Percentiles rank a stretch among this genome's conserved stretches.
These are phyloP conservation scores for Phytopythium sindhum DNA, from an alignment of 352 stramenopile genomes.

Conservation along the genomic window DNA sequence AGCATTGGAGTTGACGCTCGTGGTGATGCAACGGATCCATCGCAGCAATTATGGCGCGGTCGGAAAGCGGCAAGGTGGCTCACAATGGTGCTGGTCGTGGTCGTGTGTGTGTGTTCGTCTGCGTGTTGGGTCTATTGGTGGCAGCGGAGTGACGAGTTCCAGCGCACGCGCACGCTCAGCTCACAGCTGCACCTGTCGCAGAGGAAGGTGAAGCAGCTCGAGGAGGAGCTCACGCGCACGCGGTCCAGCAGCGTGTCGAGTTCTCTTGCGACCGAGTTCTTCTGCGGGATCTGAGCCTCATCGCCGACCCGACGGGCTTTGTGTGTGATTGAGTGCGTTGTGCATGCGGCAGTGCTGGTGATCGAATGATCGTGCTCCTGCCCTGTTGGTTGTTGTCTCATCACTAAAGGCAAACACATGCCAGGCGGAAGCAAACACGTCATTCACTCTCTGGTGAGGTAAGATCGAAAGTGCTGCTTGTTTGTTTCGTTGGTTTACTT, in stretches of 20 bases:
- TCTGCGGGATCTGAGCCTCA: constrained; percentile 52
- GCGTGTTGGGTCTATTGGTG: constrained; percentile 5
- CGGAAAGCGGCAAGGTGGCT: constrained; percentile 9
- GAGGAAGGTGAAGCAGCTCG: constrained; percentile 48
- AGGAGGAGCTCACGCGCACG: constrained; percentile 54
- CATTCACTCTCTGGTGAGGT: neutral
- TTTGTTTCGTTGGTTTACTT: neutral
- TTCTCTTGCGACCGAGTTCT: constrained; percentile 51
- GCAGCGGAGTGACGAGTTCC: constrained; percentile 56
- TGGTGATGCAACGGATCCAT: neutral
- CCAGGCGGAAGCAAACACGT: neutral
- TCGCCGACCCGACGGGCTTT: neutral
- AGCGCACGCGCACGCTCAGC: constrained; percentile 45
- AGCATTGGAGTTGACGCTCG: neutral
- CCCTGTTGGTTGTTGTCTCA: neutral
- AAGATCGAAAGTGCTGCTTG: neutral
- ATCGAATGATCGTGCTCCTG: neutral
- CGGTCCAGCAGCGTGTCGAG: constrained; percentile 38
- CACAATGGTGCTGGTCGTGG: constrained; percentile 12
- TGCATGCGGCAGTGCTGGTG: neutral
- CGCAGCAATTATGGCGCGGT: neutral
- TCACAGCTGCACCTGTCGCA: constrained; percentile 48
- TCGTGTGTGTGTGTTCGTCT: constrained; percentile 8
- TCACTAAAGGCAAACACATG: neutral
- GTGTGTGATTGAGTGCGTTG: neutral